Base-by-base conservation (phyloP, 2,329 filamentous ascomycete species). In the Cylindrodendrum hubeiense region DNA sequence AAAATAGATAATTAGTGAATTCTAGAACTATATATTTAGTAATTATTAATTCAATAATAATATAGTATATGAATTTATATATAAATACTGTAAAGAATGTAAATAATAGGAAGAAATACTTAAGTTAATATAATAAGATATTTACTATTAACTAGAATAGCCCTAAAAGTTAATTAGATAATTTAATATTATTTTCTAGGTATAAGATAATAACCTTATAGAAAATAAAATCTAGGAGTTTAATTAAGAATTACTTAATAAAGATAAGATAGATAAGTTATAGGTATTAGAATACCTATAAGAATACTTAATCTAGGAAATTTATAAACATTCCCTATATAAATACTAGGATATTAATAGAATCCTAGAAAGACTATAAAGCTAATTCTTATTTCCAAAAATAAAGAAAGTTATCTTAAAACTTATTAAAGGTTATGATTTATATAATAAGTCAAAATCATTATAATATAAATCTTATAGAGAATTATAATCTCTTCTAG, bases 321-420 rank as follows among this genome's bases (percentile, higher is more conserved):
- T 57, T 10, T 39, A 63, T 60, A 44, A 57, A 53, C 34, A 66
- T 26, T 2, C 19, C 12, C 4, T 56, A 34, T 61, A 68, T 66
- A 64, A 17, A 47, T 47, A 66, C 47, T 52, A 62, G 63, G 13
- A n/a, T 43, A 52, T 63, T 51, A 60, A 59, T 37, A 66, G 53
- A 59, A 60, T 43, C 39, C 44, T 66, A 33, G 50, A 59, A 56
- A 53, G 59, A 39, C 6, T 30, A 30, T 41, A 47, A 62, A 17
- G n/a, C n/a, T n/a, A n/a, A 46, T 51, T 55, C 34, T 54, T n/a
- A 51, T 55, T 65, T 24, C 33, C 10, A 37, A 52, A 41, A n/a
- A 43, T 53, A 34, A 52, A 56, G 10, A 26, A 34, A 58, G 44
- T 56, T 39, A 41, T 65, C 30, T 24, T 46, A 30, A 46, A 33